Evolutionary conservation across 2,329 filamentous ascomycete genomes (phyloP).

Genomic region (Alternaria novae-zelandiae): DNA sequence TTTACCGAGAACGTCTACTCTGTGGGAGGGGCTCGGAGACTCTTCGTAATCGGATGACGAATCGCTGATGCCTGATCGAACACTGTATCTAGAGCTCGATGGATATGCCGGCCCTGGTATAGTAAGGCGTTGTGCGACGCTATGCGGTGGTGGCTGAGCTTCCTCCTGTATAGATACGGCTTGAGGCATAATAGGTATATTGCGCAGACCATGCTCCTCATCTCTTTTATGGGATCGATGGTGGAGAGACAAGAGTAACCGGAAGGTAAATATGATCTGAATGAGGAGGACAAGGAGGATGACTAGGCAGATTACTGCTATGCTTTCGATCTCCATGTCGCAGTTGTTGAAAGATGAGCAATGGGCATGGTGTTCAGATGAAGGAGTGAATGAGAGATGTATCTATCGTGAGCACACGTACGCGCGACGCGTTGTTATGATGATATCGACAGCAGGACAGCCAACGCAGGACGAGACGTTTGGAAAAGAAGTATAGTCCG

Average conservation of each 20-base stretch:
- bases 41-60: neutral
- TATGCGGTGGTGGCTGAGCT: neutral
- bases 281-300: constrained; percentile 1
- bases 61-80: neutral
- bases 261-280: neutral
- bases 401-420: neutral
- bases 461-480: neutral
- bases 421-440: neutral
- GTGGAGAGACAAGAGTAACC: neutral
- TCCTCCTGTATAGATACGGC: neutral
- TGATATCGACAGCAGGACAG: neutral
- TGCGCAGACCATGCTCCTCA: neutral
- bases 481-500: neutral
- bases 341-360: no score
- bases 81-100: neutral
- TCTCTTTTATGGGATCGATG: neutral
- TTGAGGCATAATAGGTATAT: neutral
- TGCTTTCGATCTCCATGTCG: constrained; percentile 2
- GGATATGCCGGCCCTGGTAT: neutral
- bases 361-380: neutral
- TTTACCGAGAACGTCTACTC: neutral
- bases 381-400: neutral
- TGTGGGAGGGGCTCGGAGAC: neutral
- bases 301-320: neutral
- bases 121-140: neutral